Conservation (phyloP, 2,329 filamentous ascomycete species). For the Nothopassalora personata region DNA sequence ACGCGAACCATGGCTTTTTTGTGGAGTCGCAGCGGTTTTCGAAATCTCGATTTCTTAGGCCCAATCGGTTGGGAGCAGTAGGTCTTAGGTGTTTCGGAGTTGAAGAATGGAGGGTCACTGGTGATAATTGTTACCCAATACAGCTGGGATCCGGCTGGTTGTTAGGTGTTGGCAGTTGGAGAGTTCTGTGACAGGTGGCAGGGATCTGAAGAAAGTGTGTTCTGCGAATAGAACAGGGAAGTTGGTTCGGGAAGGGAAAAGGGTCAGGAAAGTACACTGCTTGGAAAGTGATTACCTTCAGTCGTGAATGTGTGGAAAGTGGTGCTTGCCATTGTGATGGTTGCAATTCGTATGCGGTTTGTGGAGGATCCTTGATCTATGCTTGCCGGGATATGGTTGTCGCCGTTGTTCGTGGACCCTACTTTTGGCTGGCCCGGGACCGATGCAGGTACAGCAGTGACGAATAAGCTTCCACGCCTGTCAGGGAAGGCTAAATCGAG, state of each 20-base stretch:
- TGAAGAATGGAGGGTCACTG: background rate
- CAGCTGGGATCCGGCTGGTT: conserved; percentile 4
- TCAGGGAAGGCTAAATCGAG: background rate
- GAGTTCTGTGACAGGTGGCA: conserved; percentile 4
- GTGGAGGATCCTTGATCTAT: background rate
- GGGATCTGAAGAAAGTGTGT: background rate
- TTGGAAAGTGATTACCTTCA: background rate
- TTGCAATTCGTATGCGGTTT: background rate
- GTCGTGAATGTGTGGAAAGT: background rate
- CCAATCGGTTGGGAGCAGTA: background rate
- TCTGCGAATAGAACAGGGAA: background rate
- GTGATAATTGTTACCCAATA: conserved; percentile 5
- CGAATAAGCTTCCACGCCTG: background rate
- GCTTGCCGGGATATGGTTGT: background rate
- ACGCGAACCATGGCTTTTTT: background rate
- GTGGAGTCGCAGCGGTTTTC: background rate
- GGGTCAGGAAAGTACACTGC: background rate
- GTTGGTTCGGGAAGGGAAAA: background rate
- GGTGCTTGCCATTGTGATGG: background rate
- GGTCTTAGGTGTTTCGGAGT: background rate
- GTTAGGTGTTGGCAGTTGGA: conserved; percentile 1
- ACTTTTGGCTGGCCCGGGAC: background rate
- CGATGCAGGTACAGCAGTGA: background rate
- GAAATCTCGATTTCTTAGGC: background rate
- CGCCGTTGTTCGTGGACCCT: background rate